phyloP scores from a whole-genome alignment of 768 basidiomycete species.

The Mycena pura region DNA sequence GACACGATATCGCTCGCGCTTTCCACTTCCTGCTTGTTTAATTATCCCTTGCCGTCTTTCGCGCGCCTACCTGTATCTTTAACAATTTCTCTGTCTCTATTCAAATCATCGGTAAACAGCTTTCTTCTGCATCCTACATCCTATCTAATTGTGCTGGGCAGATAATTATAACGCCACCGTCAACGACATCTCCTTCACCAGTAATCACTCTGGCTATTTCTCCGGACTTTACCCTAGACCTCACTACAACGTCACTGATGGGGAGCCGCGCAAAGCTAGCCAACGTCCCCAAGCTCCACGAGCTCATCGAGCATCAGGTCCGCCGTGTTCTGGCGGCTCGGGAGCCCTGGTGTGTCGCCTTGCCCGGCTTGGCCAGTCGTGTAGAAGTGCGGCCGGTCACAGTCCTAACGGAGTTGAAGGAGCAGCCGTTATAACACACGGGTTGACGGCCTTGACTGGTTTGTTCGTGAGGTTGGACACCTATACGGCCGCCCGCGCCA shows the following conservation, averaged over 20 bases:
- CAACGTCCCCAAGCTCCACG: constrained; percentile 96
- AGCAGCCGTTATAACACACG: constrained; percentile 28
- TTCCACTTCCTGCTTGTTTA: constrained; percentile 84
- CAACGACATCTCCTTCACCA: constrained; percentile 58
- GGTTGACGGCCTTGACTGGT: neutral
- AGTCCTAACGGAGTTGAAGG: constrained; percentile 43
- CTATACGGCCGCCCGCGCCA: constrained; percentile 18
- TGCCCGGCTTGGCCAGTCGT: constrained; percentile 65
- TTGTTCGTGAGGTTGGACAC: constrained; percentile 1
- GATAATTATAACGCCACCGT: constrained; percentile 71
- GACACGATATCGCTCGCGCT: constrained; percentile 85
- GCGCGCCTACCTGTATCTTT: constrained; percentile 84
- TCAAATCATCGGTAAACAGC: constrained; percentile 66
- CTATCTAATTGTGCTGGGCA: constrained; percentile 35
- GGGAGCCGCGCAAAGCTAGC: constrained; percentile 97
- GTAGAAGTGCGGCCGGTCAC: constrained; percentile 39
- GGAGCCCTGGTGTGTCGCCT: constrained; percentile 69
- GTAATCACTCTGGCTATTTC: constrained; percentile 76
- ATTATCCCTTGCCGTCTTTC: constrained; percentile 83
- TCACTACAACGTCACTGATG: constrained; percentile 90
- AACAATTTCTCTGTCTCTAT: constrained; percentile 77
- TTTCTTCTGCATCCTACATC: constrained; percentile 1
- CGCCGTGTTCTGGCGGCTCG: constrained; percentile 64
- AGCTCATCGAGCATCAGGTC: constrained; percentile 88
- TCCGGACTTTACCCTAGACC: constrained; percentile 85